Conservation (phyloP, 2,329 filamentous ascomycete genomes). For the Orbilia javanica region DNA sequence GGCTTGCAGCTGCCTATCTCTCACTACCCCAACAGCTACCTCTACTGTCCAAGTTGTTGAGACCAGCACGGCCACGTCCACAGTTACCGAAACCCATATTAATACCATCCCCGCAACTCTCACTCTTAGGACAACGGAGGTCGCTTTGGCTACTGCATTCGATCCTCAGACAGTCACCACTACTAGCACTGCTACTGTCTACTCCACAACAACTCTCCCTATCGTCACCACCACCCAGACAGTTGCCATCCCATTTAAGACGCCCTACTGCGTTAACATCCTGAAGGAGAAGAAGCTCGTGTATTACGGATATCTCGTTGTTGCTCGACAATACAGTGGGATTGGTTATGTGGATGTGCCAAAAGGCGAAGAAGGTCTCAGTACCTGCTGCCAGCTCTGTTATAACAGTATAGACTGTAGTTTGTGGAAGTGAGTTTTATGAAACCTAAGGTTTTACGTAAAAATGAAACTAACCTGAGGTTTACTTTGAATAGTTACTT, state of each 20-base stretch:
- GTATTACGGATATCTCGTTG: not conserved
- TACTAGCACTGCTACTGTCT: constrained; percentile 2
- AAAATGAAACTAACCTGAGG: not conserved
- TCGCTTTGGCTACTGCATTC: not conserved
- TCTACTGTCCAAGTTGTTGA: constrained; percentile 4
- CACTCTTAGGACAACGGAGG: constrained; percentile 25
- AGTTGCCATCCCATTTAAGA: constrained; percentile 22
- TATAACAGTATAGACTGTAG: constrained; percentile 21
- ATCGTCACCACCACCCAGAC: constrained; percentile 5
- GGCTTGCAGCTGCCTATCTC: constrained; percentile 32
- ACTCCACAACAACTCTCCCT: not conserved
- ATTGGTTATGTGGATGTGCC: not conserved
- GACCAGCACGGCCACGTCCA: constrained; percentile 2
- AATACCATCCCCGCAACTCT: constrained; percentile 4
- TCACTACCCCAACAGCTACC: constrained; percentile 24
- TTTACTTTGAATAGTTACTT: constrained; percentile 18
- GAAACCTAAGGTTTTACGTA: too few species aligned
- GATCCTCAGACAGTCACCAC: constrained; percentile 18
- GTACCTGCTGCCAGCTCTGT: constrained; percentile 32
- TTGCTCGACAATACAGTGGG: not conserved
- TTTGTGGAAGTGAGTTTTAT: constrained; percentile 32
- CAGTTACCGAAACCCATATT: constrained; percentile 14
- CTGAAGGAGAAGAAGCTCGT: constrained; percentile 32
- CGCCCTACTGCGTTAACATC: constrained; percentile 43
- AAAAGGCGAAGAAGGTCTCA: constrained; percentile 25